A percentile compares a stretch with the other conserved stretches of the same genome.
phyloP scores from a whole-genome alignment of 257 asterid genomes.

The Voacanga thouarsii region DNA sequence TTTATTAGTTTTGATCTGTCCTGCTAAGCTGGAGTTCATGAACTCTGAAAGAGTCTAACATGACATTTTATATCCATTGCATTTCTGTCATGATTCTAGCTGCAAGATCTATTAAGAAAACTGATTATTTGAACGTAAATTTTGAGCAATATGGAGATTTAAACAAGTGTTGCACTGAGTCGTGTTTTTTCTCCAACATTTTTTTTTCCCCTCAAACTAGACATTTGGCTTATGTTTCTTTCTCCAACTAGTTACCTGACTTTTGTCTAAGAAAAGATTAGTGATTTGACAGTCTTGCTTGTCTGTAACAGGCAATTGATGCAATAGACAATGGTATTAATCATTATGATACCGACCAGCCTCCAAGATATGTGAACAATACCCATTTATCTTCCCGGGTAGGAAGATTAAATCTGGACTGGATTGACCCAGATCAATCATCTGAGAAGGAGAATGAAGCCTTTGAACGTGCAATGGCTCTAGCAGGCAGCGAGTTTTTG shows the following conservation, averaged over 20 bases:
- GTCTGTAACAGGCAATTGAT: constrained; percentile 69
- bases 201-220: neutral
- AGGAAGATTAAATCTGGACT: constrained; percentile 76
- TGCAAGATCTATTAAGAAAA: neutral
- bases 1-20: neutral
- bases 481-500: constrained; percentile 79
- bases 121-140: neutral
- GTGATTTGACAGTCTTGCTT: neutral
- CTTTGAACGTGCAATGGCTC: constrained; percentile 71
- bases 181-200: neutral
- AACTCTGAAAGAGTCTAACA: neutral
- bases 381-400: constrained; percentile 84
- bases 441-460: constrained; percentile 82
- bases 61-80: neutral
- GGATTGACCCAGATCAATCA: constrained; percentile 84
- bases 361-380: constrained; percentile 75
- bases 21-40: neutral
- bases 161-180: neutral
- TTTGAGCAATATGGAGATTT: neutral
- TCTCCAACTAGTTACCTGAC: neutral
- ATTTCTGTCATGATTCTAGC: constrained; percentile 4
- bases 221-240: neutral
- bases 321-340: constrained; percentile 86
- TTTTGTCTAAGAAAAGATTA: neutral
- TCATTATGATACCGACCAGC: constrained; percentile 81